phyloP scores from a whole-genome alignment of 805 yeast genomes.

The Metschnikowia vanudenii region DNA sequence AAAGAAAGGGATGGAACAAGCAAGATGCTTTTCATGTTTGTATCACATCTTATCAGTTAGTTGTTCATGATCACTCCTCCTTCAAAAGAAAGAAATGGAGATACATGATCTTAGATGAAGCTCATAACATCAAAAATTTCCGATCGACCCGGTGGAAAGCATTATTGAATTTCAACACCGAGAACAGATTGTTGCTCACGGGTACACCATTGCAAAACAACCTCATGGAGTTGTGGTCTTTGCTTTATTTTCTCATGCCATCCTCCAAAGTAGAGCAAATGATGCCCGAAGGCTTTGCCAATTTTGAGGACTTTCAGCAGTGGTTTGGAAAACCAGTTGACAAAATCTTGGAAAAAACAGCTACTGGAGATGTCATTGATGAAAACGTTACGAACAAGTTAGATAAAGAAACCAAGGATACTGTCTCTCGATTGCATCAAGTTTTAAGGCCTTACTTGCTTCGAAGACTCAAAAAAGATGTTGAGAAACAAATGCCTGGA shows the following conservation, averaged over 20 bases:
- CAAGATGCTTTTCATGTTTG: conserved; percentile 96
- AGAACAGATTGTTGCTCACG: conserved; percentile 79
- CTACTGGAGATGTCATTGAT: conserved; percentile 48
- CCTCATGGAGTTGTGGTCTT: conserved; percentile 93
- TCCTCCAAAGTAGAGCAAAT: conserved; percentile 66
- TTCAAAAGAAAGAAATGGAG: conserved; percentile 92
- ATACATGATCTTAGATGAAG: conserved; percentile 96
- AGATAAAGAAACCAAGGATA: conserved; percentile 75
- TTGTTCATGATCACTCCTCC: conserved; percentile 95
- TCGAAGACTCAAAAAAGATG: conserved; percentile 92
- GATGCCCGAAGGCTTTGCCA: conserved; percentile 96
- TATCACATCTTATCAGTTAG: conserved; percentile 93
- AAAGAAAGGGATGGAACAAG: conserved; percentile 96
- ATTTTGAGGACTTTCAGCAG: conserved; percentile 90
- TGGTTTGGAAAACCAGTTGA: conserved; percentile 99
- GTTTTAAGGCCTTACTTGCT: conserved; percentile 89
- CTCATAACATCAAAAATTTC: conserved; percentile 95
- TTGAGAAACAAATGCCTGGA: conserved; percentile 98
- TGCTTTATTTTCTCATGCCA: conserved; percentile 94
- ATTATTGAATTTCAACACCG: conserved; percentile 87
- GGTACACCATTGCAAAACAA: conserved; percentile 98
- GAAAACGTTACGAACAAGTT: conserved; percentile 43
- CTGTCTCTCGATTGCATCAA: conserved; percentile 87
- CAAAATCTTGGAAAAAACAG: conserved; percentile 71
- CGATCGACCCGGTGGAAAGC: conserved; percentile 98